Conservation (phyloP, 805 yeast species). For the Saturnispora halmiae region DNA sequence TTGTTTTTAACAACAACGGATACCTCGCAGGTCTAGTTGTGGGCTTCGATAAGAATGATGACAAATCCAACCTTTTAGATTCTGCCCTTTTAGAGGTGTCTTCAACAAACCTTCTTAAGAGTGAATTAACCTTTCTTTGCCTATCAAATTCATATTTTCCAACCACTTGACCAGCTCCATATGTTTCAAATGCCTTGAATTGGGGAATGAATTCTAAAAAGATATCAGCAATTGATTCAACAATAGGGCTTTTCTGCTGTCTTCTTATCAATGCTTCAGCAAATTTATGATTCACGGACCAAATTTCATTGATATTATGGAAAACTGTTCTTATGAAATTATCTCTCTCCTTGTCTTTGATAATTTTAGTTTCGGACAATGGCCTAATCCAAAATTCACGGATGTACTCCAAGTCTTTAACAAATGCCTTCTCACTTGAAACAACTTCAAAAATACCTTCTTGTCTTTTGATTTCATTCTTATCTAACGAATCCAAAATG, state of each 20-base stretch:
- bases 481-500: constrained; percentile 68
- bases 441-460: constrained; percentile 91
- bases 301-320: constrained; percentile 80
- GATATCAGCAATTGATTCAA: constrained; percentile 79
- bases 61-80: constrained; percentile 80
- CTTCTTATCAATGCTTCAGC: constrained; percentile 85
- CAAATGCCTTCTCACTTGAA: constrained; percentile 90
- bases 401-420: constrained; percentile 85
- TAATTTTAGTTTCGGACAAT: constrained; percentile 72
- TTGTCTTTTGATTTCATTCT: constrained; percentile 83
- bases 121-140: constrained; percentile 81
- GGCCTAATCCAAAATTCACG: constrained; percentile 94
- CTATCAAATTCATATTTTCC: constrained; percentile 94
- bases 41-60: constrained; percentile 89
- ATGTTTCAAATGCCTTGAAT: constrained; percentile 86
- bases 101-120: constrained; percentile 88
- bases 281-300: constrained; percentile 70
- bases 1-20: constrained; percentile 73
- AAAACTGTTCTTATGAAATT: constrained; percentile 88
- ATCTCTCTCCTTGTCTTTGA: constrained; percentile 83
- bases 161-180: constrained; percentile 91
- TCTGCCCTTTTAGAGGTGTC: constrained; percentile 81
- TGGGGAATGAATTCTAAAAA: constrained; percentile 74
- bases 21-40: constrained; percentile 94
- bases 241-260: constrained; percentile 78